These are phyloP conservation scores for Harrya chromipes DNA, from an alignment of 768 basidiomycete species.

Conservation along the genomic window DNA sequence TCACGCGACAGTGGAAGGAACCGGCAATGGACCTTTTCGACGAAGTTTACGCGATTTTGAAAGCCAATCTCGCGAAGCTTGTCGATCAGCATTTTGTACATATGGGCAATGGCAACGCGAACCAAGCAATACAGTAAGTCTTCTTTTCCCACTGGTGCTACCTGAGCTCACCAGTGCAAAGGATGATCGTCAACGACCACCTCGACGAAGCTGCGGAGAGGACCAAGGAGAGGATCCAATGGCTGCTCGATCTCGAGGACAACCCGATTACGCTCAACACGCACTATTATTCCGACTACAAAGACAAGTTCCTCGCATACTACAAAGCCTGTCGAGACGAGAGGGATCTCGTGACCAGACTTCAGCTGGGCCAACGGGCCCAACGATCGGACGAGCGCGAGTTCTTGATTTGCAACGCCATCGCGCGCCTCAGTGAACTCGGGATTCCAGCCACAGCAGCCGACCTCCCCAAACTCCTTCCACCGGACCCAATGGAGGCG, in stretches of 20 bases:
- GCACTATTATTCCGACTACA: conserved; percentile 48
- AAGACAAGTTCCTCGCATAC: conserved; percentile 45
- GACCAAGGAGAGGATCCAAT: conserved; percentile 41
- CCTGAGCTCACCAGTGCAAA: no score
- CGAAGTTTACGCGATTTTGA: conserved; percentile 35
- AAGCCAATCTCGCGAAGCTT: conserved; percentile 40
- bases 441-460: conserved; percentile 36
- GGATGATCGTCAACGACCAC: no score
- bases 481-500: conserved; percentile 49
- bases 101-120: conserved; percentile 42
- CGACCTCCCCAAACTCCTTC: conserved; percentile 50
- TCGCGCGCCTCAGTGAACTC: conserved; percentile 12
- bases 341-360: conserved; percentile 2
- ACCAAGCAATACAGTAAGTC: no score
- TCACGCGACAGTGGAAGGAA: conserved; percentile 45
- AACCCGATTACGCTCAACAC: conserved; percentile 52
- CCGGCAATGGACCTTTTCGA: conserved; percentile 52
- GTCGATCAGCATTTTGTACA: no score
- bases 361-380: background rate
- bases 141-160: no score
- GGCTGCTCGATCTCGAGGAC: conserved; percentile 51
- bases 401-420: conserved; percentile 29
- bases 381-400: background rate
- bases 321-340: conserved; percentile 39
- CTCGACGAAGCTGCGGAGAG: conserved; percentile 41